Base-by-base conservation (phyloP, 805 yeast species). In the Wickerhamia fluorescens region DNA sequence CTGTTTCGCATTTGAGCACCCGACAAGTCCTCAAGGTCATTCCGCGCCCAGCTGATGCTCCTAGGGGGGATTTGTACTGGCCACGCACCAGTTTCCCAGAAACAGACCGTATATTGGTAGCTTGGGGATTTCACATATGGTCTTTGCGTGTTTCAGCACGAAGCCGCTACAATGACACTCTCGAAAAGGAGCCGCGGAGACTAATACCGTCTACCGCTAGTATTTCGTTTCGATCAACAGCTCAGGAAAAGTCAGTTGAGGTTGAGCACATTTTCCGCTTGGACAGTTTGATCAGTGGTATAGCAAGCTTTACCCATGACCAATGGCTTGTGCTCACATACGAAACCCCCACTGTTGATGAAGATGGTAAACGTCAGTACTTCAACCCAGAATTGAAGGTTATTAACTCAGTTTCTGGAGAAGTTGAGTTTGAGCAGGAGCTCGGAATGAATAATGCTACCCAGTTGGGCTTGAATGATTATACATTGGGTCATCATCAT, bases 71-170 rank as follows among this genome's bases (percentile, higher is more conserved):
- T 40, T 53, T 88, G 20, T 85, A 80, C 43, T 78, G 92, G 76
- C 96, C 97, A 0, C 69, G 82, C 27, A 69, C 83, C 3, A 74
- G 73, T 33, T 66, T 68, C 30, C 75, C 78, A 0, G 94, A 78
- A 42, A 56, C 67, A 2, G 81, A 79, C 45, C 53, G 83, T 36
- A 59, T 86, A 7, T 53, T 83, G 1, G 67, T 92, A 15, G 94
- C 88, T 0, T 92, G 97, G 97, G 82, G 75, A 3, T 68, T 74
- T 36, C 71, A 76, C 38, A 62, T 89, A 3, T 88, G 95, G 94
- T 58, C 69, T 13, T 55, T 86, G 20, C 65, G 75, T 35, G 54
- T 75, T 6, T 61, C 42, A 4, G 19, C 29, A 7, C 14, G 37
- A 38, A 12, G 25, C 9, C 31, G 31, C 11, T 40, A 35, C 15